phyloP scores from a whole-genome alignment of 1,284 basidiomycete species.

The Fomes fomentarius region DNA sequence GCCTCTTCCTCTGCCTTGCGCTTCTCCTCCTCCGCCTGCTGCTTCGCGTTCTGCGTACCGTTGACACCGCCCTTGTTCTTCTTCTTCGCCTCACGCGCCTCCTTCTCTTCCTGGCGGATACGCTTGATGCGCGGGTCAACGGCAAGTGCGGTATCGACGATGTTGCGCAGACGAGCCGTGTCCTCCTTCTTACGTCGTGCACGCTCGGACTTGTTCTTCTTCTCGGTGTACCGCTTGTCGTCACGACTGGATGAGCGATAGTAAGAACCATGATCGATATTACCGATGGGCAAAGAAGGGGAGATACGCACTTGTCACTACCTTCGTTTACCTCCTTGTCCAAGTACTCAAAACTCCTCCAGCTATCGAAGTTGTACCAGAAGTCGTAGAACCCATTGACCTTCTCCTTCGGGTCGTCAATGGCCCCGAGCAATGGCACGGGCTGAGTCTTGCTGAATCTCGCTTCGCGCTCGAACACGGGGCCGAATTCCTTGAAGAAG shows the following conservation, averaged over 20 bases:
- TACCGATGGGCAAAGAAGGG: too few relatives aligned
- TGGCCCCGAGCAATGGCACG: constrained; percentile 82
- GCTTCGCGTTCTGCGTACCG: constrained; percentile 56
- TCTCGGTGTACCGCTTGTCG: constrained; percentile 98
- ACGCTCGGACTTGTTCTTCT: constrained; percentile 99
- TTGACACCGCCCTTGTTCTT: constrained; percentile 51
- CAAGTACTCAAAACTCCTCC: constrained; percentile 97
- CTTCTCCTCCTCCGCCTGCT: constrained; percentile 76
- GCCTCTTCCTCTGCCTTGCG: constrained; percentile 73
- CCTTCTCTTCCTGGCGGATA: constrained; percentile 97
- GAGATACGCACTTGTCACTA: constrained; percentile 77
- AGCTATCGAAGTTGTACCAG: constrained; percentile 99
- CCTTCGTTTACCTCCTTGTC: constrained; percentile 99
- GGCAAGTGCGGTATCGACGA: constrained; percentile 88
- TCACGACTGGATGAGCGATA: constrained; percentile 79
- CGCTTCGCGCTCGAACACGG: constrained; percentile 89
- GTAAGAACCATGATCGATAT: too few relatives aligned
- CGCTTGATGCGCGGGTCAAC: constrained; percentile 96
- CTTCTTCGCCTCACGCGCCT: constrained; percentile 93
- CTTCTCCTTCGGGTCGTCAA: constrained; percentile 76
- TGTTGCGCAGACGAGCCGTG: constrained; percentile 84
- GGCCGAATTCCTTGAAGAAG: constrained; percentile 69
- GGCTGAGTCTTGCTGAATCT: constrained; percentile 90
- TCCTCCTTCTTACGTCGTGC: constrained; percentile 98
- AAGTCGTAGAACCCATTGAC: constrained; percentile 98